phyloP scores from a whole-genome alignment of 1,139 yeast genomes.

The Suhomyces chickasaworum region DNA sequence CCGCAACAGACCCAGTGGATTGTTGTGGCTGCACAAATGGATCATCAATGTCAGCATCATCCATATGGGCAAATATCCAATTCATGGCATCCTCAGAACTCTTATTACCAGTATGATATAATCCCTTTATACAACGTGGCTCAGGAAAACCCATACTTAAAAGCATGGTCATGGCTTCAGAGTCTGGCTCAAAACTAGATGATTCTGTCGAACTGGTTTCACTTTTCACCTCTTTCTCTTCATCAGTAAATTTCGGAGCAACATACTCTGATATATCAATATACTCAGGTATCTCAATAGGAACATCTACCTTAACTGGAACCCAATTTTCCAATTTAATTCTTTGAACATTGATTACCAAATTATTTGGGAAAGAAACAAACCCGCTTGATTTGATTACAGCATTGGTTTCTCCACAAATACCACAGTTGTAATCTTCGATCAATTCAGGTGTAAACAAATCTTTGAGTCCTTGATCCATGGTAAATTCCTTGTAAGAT shows the following conservation, averaged over 20 bases:
- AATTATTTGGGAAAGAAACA: constrained; percentile 65
- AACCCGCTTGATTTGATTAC: constrained; percentile 54
- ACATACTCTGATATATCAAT: constrained; percentile 33
- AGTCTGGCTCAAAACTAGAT: constrained; percentile 53
- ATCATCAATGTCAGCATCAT: constrained; percentile 74
- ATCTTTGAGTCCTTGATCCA: constrained; percentile 53
- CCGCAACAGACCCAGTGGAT: background rate
- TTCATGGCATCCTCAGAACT: constrained; percentile 81
- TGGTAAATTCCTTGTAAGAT: constrained; percentile 50
- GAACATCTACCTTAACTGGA: constrained; percentile 79
- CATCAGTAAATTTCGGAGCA: constrained; percentile 35
- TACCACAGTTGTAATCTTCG: constrained; percentile 67
- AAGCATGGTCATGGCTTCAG: constrained; percentile 55
- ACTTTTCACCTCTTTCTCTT: constrained; percentile 35
- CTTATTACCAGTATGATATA: constrained; percentile 69
- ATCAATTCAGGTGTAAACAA: constrained; percentile 56
- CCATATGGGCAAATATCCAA: constrained; percentile 89
- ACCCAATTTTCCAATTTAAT: constrained; percentile 88
- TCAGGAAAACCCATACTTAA: constrained; percentile 87
- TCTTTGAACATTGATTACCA: constrained; percentile 75
- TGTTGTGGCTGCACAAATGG: constrained; percentile 39
- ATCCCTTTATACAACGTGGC: constrained; percentile 64
- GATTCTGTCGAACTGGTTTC: constrained; percentile 19
- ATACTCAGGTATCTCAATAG: constrained; percentile 59
- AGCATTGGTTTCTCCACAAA: constrained; percentile 51